A percentile compares a stretch with the other conserved stretches of the same genome.
phyloP scores from a whole-genome alignment of 2,329 filamentous ascomycete genomes.

The Neopestalotiopsis clavispora region DNA sequence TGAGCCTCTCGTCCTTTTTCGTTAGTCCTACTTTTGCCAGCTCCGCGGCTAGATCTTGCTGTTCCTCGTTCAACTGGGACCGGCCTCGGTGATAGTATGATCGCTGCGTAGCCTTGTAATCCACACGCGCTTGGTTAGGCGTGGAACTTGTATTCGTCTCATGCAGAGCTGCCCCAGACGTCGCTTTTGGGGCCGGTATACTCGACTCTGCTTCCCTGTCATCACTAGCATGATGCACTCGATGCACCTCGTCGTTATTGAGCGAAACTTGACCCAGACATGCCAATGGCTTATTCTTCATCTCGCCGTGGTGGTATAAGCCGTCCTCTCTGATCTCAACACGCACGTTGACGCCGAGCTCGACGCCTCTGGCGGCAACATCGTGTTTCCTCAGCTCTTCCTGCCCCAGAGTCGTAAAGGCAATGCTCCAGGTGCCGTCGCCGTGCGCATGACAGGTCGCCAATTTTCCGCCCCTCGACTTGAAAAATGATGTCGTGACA shows the following conservation, averaged over 20 bases:
- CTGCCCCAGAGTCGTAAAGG: slow-evolving; percentile 9
- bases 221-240: not conserved
- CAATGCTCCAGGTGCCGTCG: slow-evolving; percentile 18
- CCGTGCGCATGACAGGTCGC: slow-evolving; percentile 18
- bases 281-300: slow-evolving; percentile 12
- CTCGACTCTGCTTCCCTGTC: not conserved
- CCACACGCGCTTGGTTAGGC: not conserved
- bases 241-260: slow-evolving; percentile 12
- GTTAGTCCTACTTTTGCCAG: slow-evolving; percentile 1
- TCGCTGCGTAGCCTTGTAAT: not conserved
- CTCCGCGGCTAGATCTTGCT: not conserved
- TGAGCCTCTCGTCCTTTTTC: slow-evolving; percentile 2
- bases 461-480: slow-evolving; percentile 5
- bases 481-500: slow-evolving; percentile 16
- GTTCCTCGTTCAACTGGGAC: not conserved
- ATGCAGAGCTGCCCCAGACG: not conserved
- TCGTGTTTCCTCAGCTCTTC: slow-evolving; percentile 3
- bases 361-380: not conserved
- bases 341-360: not conserved
- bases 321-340: not conserved
- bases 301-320: slow-evolving; percentile 9
- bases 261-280: slow-evolving; percentile 1
- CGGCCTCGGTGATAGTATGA: not conserved
- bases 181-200: not conserved
- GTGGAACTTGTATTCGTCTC: not conserved